Evolutionary conservation across 1,139 yeast species (phyloP).

Genomic region (Wickerhamomyces sp.): DNA sequence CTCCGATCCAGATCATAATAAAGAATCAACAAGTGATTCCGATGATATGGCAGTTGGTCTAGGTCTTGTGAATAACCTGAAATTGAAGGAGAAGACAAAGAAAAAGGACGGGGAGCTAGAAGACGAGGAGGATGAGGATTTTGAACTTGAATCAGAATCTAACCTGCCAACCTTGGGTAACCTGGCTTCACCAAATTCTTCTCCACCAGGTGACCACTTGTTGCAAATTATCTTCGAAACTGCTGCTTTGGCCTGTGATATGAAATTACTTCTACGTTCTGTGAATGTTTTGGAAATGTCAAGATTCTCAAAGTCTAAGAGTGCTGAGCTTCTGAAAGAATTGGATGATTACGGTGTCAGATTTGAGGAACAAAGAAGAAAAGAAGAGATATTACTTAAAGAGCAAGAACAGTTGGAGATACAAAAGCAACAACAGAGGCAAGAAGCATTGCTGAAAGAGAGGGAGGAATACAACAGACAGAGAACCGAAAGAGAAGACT

Average conservation of each 20-base stretch:
- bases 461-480: not conserved
- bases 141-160: slow-evolving; percentile 24
- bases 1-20: slow-evolving; percentile 10
- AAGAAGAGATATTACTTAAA: slow-evolving; percentile 3
- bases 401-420: slow-evolving; percentile 3
- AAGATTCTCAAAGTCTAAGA: slow-evolving; percentile 35
- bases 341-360: slow-evolving; percentile 15
- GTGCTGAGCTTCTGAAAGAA: slow-evolving; percentile 24
- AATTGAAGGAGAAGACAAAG: slow-evolving; percentile 8
- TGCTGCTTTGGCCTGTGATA: slow-evolving; percentile 55
- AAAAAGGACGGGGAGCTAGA: slow-evolving; percentile 3
- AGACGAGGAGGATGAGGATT: slow-evolving; percentile 20
- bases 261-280: slow-evolving; percentile 58
- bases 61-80: slow-evolving; percentile 16
- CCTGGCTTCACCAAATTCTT: slow-evolving; percentile 46
- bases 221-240: slow-evolving; percentile 57
- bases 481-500: not conserved
- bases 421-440: slow-evolving; percentile 1
- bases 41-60: slow-evolving; percentile 24
- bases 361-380: slow-evolving; percentile 3
- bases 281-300: slow-evolving; percentile 58
- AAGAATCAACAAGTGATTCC: slow-evolving; percentile 18
- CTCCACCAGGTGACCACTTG: slow-evolving; percentile 47
- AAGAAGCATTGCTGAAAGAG: not conserved
- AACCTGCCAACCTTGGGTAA: slow-evolving; percentile 41